Percentiles rank a stretch among this genome's conserved stretches.
phyloP scores from a whole-genome alignment of 116 monocot species.

The Posidonia oceanica region DNA sequence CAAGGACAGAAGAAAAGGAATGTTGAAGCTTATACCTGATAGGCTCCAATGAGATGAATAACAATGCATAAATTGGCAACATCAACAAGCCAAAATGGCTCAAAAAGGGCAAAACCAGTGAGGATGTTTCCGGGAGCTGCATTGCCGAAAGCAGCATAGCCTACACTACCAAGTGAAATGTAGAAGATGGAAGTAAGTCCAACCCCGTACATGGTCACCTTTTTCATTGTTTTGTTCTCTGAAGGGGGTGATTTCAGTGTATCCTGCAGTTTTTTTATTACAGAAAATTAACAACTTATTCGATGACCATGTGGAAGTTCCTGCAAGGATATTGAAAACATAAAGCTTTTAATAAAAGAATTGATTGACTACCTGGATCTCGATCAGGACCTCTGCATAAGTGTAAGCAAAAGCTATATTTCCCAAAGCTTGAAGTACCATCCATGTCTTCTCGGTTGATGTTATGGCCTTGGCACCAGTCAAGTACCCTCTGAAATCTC shows the following conservation, averaged over 20 bases:
- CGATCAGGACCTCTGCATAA: conserved; percentile 46
- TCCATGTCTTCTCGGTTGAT: conserved; percentile 29
- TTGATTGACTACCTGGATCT: conserved; percentile 21
- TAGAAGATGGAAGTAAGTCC: conserved; percentile 55
- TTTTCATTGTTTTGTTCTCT: conserved; percentile 61
- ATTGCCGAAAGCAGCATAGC: conserved; percentile 62
- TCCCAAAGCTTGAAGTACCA: conserved; percentile 49
- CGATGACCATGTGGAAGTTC: too few species aligned
- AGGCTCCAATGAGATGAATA: conserved; percentile 58
- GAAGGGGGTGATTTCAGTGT: conserved; percentile 60
- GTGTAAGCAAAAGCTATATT: conserved; percentile 75
- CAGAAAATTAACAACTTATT: neutral
- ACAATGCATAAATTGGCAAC: conserved; percentile 49
- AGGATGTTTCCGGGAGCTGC: conserved; percentile 56
- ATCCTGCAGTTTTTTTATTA: conserved; percentile 22
- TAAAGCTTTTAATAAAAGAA: too few species aligned
- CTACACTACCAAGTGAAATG: conserved; percentile 41
- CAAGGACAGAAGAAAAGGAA: too few species aligned
- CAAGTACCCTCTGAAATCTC: conserved; percentile 15
- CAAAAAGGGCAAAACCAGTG: conserved; percentile 44
- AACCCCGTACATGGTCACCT: conserved; percentile 33
- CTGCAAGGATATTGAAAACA: neutral
- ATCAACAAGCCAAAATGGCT: conserved; percentile 64
- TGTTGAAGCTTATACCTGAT: conserved; percentile 34
- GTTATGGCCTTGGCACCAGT: conserved; percentile 15